These are phyloP conservation scores for Solanum hybrid DNA, from an alignment of 305 asterid species.

Conservation along the genomic window DNA sequence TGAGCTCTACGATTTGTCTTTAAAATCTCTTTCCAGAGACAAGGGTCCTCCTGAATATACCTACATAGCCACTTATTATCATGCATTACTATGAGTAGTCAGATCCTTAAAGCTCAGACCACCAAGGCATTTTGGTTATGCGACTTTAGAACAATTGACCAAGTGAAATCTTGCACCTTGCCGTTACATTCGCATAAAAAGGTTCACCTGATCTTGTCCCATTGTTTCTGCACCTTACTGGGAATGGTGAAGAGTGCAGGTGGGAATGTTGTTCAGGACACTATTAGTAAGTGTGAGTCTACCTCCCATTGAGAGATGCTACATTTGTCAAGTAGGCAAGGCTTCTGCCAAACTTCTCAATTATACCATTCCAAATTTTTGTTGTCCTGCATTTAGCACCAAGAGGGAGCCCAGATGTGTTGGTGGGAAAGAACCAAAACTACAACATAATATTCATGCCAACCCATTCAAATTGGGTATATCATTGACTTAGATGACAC, in stretches of 20 bases:
- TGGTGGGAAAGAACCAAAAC: neutral
- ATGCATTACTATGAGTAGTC: neutral
- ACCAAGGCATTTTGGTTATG: neutral
- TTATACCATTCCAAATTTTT: neutral
- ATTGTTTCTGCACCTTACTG: neutral
- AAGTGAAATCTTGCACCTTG: neutral
- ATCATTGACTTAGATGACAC: neutral
- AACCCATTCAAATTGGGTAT: neutral
- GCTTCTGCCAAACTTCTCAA: neutral
- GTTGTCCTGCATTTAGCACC: neutral
- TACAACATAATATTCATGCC: neutral
- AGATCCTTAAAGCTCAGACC: neutral
- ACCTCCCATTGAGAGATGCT: neutral
- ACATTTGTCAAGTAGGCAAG: neutral
- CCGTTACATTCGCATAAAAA: neutral
- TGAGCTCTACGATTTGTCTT: neutral
- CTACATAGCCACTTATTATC: neutral
- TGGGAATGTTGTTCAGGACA: neutral
- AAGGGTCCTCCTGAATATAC: neutral
- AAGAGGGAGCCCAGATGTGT: neutral
- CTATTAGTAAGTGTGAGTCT: neutral
- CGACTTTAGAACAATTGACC: neutral
- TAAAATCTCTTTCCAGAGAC: neutral
- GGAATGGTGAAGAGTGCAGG: neutral
- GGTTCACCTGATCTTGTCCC: neutral